A percentile compares a stretch with the other conserved stretches of the same genome.
Evolutionary conservation across 306 rosid genomes (phyloP).

Genomic region (Pyrus communis): DNA sequence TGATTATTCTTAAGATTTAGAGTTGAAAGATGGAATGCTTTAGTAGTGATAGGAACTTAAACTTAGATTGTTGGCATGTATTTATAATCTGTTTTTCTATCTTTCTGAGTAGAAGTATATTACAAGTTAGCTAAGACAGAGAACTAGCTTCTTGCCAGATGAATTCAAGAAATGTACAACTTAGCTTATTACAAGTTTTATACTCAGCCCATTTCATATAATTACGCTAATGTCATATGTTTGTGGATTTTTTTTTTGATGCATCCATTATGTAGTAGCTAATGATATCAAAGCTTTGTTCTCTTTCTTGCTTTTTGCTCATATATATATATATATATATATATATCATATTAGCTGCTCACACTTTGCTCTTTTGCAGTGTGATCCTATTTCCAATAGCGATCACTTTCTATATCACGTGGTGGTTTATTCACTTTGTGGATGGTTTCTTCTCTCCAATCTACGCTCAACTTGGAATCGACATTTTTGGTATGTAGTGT

Average conservation of each 20-base stretch:
- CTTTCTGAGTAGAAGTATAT: not conserved
- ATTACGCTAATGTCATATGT: not conserved
- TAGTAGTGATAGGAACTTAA: not conserved
- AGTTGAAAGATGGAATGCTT: not conserved
- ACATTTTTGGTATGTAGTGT: constrained; percentile 64
- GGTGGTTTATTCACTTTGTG: constrained; percentile 96
- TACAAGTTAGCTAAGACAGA: not conserved
- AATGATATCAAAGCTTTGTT: not conserved
- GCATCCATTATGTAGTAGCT: not conserved
- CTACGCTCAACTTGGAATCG: constrained; percentile 76
- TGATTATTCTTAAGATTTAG: not conserved
- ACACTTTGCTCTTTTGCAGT: constrained; percentile 49
- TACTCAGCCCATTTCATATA: not conserved
- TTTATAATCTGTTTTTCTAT: not conserved
- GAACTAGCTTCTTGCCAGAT: not conserved
- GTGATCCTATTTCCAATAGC: constrained; percentile 87
- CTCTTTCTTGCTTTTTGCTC: not conserved
- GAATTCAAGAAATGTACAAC: not conserved
- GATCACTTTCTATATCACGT: constrained; percentile 81
- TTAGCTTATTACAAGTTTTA: not conserved
- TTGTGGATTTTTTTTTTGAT: not conserved
- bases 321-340: not conserved
- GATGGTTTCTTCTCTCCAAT: constrained; percentile 91
- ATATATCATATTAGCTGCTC: constrained; percentile 8
- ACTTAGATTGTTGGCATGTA: not conserved